phyloP scores from a whole-genome alignment of 805 yeast genomes.

The Yamadazyma tumulicola region DNA sequence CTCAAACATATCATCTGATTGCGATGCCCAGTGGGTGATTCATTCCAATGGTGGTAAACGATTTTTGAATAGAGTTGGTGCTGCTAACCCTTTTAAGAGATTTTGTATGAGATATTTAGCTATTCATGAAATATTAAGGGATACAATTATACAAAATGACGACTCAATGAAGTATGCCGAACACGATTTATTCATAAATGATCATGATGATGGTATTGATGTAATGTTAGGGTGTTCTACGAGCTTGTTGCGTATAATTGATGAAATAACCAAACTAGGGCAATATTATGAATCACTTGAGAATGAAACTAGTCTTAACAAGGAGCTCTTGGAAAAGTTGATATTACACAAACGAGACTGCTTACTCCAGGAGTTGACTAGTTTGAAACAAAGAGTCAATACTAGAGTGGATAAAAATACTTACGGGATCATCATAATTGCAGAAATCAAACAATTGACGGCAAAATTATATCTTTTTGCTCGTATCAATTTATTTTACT shows the following conservation, averaged over 20 bases:
- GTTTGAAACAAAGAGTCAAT: slow-evolving; percentile 13
- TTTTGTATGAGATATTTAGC: slow-evolving; percentile 38
- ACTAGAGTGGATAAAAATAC: not conserved
- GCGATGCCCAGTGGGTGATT: slow-evolving; percentile 36
- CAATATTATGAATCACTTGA: slow-evolving; percentile 30
- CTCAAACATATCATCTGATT: slow-evolving; percentile 38
- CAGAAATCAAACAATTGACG: slow-evolving; percentile 37
- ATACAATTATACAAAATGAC: slow-evolving; percentile 29
- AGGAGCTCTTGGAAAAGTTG: slow-evolving; percentile 20
- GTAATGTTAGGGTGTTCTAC: slow-evolving; percentile 40
- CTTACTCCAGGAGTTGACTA: slow-evolving; percentile 14
- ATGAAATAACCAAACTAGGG: slow-evolving; percentile 34
- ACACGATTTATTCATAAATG: slow-evolving; percentile 25
- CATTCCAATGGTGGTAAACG: slow-evolving; percentile 36
- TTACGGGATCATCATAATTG: slow-evolving; percentile 16
- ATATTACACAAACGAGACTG: slow-evolving; percentile 21
- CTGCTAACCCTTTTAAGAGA: slow-evolving; percentile 23
- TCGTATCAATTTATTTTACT: slow-evolving; percentile 23
- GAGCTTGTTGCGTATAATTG: slow-evolving; percentile 31
- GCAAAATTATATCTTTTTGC: slow-evolving; percentile 34
- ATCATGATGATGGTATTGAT: slow-evolving; percentile 32
- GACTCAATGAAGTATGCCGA: slow-evolving; percentile 22
- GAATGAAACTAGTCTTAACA: slow-evolving; percentile 14
- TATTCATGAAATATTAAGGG: slow-evolving; percentile 43
- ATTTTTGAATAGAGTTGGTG: slow-evolving; percentile 11